phyloP scores from a whole-genome alignment of 148 eudicot genomes.

The Persicaria tinctoria region DNA sequence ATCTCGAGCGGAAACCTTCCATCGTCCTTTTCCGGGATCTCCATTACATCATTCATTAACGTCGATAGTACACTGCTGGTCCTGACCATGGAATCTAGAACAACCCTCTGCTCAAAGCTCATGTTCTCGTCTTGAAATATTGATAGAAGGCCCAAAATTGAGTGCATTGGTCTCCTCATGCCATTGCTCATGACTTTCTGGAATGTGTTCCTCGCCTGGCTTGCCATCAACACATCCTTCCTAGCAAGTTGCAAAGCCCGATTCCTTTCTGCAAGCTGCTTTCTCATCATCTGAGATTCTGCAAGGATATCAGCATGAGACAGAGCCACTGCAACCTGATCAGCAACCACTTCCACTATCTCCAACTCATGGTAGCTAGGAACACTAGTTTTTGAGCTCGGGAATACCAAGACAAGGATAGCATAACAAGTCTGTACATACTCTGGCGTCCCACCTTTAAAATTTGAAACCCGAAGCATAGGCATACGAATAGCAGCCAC shows the following conservation, averaged over 20 bases:
- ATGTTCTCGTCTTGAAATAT: slow-evolving; percentile 59
- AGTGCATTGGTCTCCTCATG: slow-evolving; percentile 87
- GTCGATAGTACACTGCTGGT: slow-evolving; percentile 74
- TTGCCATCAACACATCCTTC: slow-evolving; percentile 81
- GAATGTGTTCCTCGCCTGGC: slow-evolving; percentile 61
- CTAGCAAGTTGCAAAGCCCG: slow-evolving; percentile 61
- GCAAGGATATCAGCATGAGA: slow-evolving; percentile 92
- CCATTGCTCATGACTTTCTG: slow-evolving; percentile 88
- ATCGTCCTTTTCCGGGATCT: slow-evolving; percentile 42
- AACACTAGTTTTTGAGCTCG: slow-evolving; percentile 32
- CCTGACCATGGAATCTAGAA: slow-evolving; percentile 63
- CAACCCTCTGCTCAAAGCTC: slow-evolving; percentile 36
- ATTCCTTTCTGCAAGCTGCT: slow-evolving; percentile 58
- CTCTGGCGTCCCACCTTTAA: slow-evolving; percentile 87
- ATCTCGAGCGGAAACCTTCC: slow-evolving; percentile 62
- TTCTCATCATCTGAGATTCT: slow-evolving; percentile 74
- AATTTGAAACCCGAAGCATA: slow-evolving; percentile 64
- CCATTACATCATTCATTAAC: slow-evolving; percentile 73
- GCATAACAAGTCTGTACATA: slow-evolving; percentile 59
- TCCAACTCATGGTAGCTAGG: slow-evolving; percentile 67
- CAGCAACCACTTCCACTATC: slow-evolving; percentile 77
- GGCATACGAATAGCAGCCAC: slow-evolving; percentile 88
- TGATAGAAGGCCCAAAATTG: slow-evolving; percentile 70
- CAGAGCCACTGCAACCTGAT: slow-evolving; percentile 91
- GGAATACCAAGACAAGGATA: slow-evolving; percentile 69